Evolutionary conservation across 306 rosid genomes (phyloP), one percentile per base, ranked within the genome.

Genomic region (Bauhinia variegata): DNA sequence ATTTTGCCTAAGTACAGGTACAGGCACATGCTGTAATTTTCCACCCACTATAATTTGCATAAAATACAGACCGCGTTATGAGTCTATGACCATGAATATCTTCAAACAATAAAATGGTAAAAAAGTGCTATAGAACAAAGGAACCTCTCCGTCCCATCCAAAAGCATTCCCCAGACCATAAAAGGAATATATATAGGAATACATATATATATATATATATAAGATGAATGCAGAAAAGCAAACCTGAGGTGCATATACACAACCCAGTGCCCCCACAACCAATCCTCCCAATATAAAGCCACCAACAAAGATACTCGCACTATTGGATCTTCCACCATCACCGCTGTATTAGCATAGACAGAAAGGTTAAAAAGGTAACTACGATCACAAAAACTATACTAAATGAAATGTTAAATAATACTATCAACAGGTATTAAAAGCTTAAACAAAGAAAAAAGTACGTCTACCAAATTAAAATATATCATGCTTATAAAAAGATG

Each of bases 221-320:
- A n/a, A n/a, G n/a, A n/a, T n/a, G n/a, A n/a, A n/a, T n/a, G n/a
- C n/a, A n/a, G n/a, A n/a, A n/a, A n/a, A n/a, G n/a, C n/a, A n/a
- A n/a, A 84, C 93, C 86, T 84, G 75, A 47, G 89, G 89, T 56
- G 93, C 93, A 71, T 75, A 87, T 32, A 82, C 54, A 47, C 85
- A 81, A 16, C 89, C 89, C 47, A 86, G 58, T 68, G 92, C 81
- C 65, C 92, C 92, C 64, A 77, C 87, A 60, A 86, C 54, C 32
- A 86, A 67, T 49, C 92, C 79, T 9, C 93, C 93, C 78, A 87
- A 68, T 32, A 84, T 67, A 80, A 87, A 84, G 17, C 88, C 93
- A 60, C 89, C 88, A 33, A 87, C 66, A 39, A 87, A 84, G 74
- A 78, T 55, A 61, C 80, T 75, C 47, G 86, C 89, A 60, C 52